Base-by-base conservation (phyloP, 805 yeast genomes). In the Teunomyces atbi region DNA sequence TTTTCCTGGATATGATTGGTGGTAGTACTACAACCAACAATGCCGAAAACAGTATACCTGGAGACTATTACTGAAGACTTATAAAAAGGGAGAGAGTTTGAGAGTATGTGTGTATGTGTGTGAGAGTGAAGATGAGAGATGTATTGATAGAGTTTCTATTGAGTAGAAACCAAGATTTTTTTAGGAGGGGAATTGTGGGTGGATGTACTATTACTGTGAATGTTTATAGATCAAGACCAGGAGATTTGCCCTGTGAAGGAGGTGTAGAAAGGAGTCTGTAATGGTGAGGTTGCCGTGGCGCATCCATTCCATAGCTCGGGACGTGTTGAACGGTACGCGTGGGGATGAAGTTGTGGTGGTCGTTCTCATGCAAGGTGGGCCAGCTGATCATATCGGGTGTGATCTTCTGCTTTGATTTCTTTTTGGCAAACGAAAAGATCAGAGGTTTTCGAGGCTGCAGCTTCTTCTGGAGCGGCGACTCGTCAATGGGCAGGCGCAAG, bases 1-100 rank as follows among this genome's bases (percentile, higher is more conserved):
- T 57, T 33, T 58, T 58, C 41, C 50, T 53, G 46, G 61, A 58
- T 23, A 56, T 57, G 30, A 39, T 54, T 23, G 49, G 40, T 13
- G 41, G 39, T 23, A 13, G 43, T 10, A 39, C 40, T n/a, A 7
- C 42, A 6, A 46, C 48, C 30, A 27, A 19, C 18, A 42, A 32
- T 19, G 37, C 26, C 39, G 18, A 28, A 8, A 36, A 13, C 28
- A 36, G 39, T 16, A 19, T 19, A 13, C 18, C 33, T 12, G 18
- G 33, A 13, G 33, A 30, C 15, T 30, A 13, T 30, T 30, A 30
- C 16, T 30, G 33, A 30, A 15, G 16, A 23, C 26, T 23, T 23
- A 23, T 23, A 13, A 30, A n/a, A 30, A 30, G 6, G 10, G 29
- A 27, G 29, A 27, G 29, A 27, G 12, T 27, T 10, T 27, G 35